Evolutionary conservation across 2,329 filamentous ascomycete genomes (phyloP), one percentile per base, ranked within the genome.

Genomic region (Alternaria triticimaculans): DNA sequence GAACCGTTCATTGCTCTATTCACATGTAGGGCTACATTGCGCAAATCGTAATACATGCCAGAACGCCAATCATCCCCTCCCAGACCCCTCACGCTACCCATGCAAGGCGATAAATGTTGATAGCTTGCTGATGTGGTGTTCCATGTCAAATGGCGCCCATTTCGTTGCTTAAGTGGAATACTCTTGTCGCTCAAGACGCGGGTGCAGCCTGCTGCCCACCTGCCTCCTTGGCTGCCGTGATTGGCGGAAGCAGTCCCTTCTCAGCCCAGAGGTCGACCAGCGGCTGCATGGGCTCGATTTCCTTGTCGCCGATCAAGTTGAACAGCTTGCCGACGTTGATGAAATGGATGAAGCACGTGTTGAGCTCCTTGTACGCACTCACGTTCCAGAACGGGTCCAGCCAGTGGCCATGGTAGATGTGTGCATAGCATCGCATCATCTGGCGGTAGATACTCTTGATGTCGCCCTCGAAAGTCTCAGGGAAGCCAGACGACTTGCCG

Each of bases 201-300:
- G 70, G 62, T 59, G 61, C 65, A 57, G 67, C 63, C 55, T 67
- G 69, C 44, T 65, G 75, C 4, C 60, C 63, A 41, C 66, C 63
- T n/a, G 70, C 65, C 55, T 78, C 72, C 66, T 74, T 74, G 28
- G 51, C 51, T 0, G 68, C 57, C 11, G 70, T 62, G 26, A 59
- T 33, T 28, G 71, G 65, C 11, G 94, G 94, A 72, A 98, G 92
- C 25, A 94, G 92, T 63, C 94, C 94, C 76, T 95, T 95, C 66
- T 90, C 90, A 25, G 94, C 90, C 91, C 94, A 97, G 51, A 97
- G 87, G 75, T 97, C 94, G 71, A 98, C 92, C 71, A 98, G 83
- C 25, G 93, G 93, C 83, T 96, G 93, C 93, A 98, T 97, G 21
- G 95, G 95, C 85, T 97, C 94, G 73, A 96, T 87, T 81, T 97